Conservation (phyloP, 2,329 filamentous ascomycete genomes). For the Colletotrichum lupini region DNA sequence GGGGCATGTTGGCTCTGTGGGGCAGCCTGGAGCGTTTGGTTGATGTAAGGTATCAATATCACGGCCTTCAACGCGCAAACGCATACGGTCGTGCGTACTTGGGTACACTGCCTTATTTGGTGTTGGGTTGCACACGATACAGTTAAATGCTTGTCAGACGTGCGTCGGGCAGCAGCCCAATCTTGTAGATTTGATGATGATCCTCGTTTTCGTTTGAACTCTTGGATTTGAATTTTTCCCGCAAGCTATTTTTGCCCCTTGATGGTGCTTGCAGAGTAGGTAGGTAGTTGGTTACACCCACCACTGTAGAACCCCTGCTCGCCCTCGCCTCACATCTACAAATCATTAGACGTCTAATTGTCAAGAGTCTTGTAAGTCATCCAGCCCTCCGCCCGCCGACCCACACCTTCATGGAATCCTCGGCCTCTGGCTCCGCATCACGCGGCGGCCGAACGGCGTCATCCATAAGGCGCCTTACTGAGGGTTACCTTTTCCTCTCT, state of each 20-base stretch:
- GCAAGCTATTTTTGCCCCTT: neutral
- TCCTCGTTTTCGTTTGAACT: conserved; percentile 2
- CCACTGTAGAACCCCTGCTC: neutral
- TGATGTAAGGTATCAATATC: neutral
- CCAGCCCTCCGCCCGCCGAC: neutral
- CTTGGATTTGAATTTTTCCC: neutral
- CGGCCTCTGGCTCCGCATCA: conserved; percentile 1
- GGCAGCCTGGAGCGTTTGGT: neutral
- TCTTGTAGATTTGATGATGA: conserved; percentile 10
- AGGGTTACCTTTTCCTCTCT: neutral
- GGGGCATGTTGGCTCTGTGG: neutral
- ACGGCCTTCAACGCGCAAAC: neutral
- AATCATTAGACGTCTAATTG: conserved; percentile 6
- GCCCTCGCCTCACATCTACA: conserved; percentile 7
- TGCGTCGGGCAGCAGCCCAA: conserved; percentile 29
- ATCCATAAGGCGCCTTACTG: neutral
- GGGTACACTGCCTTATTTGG: neutral
- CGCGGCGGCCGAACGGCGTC: conserved; percentile 1
- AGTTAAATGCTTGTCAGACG: conserved; percentile 14
- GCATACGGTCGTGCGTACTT: neutral
- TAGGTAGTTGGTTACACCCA: neutral
- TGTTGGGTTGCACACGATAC: neutral
- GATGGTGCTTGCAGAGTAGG: no score
- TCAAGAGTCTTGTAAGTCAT: neutral
- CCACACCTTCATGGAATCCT: neutral